Conservation (phyloP, 306 rosid genomes). For the Canavalia ensiformis region DNA sequence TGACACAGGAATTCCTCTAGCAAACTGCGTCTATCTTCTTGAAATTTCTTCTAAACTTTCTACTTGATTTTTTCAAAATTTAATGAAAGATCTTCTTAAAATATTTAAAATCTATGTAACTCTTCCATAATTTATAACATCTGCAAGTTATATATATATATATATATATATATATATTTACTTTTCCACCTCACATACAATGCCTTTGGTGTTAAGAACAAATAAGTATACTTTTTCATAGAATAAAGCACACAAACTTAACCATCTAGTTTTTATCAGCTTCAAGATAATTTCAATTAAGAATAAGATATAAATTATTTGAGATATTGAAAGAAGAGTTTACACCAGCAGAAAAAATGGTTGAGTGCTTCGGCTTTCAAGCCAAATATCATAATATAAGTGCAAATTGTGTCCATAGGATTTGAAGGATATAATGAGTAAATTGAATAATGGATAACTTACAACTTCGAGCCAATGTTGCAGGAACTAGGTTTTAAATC, state of each 20-base stretch:
- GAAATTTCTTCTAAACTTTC: too few relatives aligned
- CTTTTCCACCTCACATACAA: too few relatives aligned
- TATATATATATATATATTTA: too few relatives aligned
- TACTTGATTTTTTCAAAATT: too few relatives aligned
- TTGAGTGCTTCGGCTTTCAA: conserved; percentile 82
- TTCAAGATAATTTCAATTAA: not conserved
- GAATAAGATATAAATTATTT: not conserved
- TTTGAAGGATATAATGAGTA: not conserved
- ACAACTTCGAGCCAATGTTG: conserved; percentile 99
- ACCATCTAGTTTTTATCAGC: not conserved
- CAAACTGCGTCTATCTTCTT: too few relatives aligned
- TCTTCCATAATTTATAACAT: too few relatives aligned
- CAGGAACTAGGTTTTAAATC: conserved; percentile 91
- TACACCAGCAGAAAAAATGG: conserved; percentile 97
- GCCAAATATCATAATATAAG: conserved; percentile 90
- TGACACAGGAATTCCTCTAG: too few relatives aligned
- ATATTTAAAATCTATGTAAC: too few relatives aligned
- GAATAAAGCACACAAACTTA: conserved; percentile 14
- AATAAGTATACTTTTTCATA: not conserved
- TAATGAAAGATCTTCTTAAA: too few relatives aligned
- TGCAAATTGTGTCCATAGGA: conserved; percentile 93
- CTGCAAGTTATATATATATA: too few relatives aligned
- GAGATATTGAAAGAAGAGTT: not conserved
- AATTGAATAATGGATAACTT: conserved; percentile 47
- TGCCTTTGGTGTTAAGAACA: too few relatives aligned